Percentiles rank a stretch among this genome's conserved stretches.
Conservation (phyloP, 2,329 filamentous ascomycete species). For the Penicillium sp. region DNA sequence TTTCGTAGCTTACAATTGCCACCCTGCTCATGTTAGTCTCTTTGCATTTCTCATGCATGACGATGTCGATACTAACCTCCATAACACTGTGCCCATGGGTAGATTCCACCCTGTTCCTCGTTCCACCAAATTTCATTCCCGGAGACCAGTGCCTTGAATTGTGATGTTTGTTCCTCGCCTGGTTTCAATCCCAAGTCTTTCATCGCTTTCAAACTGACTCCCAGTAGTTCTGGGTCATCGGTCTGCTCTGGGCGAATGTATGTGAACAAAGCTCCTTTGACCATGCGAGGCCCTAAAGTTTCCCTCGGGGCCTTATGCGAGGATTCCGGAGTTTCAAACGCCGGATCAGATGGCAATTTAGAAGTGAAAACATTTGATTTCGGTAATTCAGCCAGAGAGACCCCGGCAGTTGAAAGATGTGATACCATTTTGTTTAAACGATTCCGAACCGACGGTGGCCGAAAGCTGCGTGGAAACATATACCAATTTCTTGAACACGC, state of each 20-base stretch:
- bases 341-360: conserved; percentile 70
- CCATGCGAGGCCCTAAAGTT: conserved; percentile 73
- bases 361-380: conserved; percentile 65
- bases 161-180: conserved; percentile 66
- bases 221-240: conserved; percentile 73
- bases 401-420: conserved; percentile 38
- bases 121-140: conserved; percentile 81
- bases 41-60: background rate
- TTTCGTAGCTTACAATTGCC: conserved; percentile 48
- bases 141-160: conserved; percentile 73
- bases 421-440: conserved; percentile 48
- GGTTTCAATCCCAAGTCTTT: conserved; percentile 72
- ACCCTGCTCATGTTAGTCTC: conserved; percentile 34
- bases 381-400: conserved; percentile 52
- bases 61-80: conserved; percentile 65
- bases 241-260: conserved; percentile 80
- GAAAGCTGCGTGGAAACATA: conserved; percentile 25
- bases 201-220: conserved; percentile 74
- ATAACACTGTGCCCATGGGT: conserved; percentile 98
- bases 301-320: conserved; percentile 80
- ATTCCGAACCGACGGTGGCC: conserved; percentile 14
- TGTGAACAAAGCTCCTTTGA: conserved; percentile 81
- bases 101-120: conserved; percentile 71
- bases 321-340: conserved; percentile 73
- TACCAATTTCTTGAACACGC: conserved; percentile 12